Percentiles rank a stretch among this genome's conserved stretches.
Evolutionary conservation across 805 yeast genomes (phyloP).

Genomic region (Diddensiella transvaalensis): DNA sequence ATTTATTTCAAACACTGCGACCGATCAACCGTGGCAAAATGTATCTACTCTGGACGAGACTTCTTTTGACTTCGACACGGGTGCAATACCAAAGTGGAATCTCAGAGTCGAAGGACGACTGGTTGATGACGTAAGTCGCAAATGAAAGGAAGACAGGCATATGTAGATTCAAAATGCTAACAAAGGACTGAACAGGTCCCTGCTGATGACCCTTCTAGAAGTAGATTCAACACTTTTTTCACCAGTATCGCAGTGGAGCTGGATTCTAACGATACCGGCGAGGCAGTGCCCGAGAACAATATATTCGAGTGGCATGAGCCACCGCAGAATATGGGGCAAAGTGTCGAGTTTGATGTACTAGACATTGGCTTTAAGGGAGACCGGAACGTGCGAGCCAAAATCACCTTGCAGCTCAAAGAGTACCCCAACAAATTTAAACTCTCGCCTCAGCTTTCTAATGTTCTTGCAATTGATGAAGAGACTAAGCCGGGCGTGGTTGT

Average conservation of each 20-base stretch:
- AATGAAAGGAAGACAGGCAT: background rate
- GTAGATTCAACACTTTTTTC: slow-evolving; percentile 73
- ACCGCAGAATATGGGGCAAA: slow-evolving; percentile 28
- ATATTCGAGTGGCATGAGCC: slow-evolving; percentile 91
- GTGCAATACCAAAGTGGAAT: slow-evolving; percentile 62
- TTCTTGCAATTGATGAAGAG: slow-evolving; percentile 73
- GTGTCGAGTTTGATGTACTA: slow-evolving; percentile 76
- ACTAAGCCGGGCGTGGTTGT: slow-evolving; percentile 84
- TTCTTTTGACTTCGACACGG: slow-evolving; percentile 32
- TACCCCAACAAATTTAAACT: slow-evolving; percentile 64
- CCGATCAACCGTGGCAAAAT: slow-evolving; percentile 86
- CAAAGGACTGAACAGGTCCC: slow-evolving; percentile 7
- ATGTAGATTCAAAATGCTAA: no score
- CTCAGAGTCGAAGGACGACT: slow-evolving; percentile 84
- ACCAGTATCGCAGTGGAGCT: slow-evolving; percentile 84
- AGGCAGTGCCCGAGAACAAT: slow-evolving; percentile 34
- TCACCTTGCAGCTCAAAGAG: slow-evolving; percentile 79
- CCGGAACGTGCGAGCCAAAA: slow-evolving; percentile 58
- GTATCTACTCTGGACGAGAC: slow-evolving; percentile 35
- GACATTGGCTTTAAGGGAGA: slow-evolving; percentile 80
- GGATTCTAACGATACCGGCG: slow-evolving; percentile 30
- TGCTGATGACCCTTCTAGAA: slow-evolving; percentile 47
- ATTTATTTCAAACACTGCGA: slow-evolving; percentile 75
- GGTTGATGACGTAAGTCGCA: slow-evolving; percentile 44
- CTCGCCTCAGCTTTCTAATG: slow-evolving; percentile 59